These are phyloP conservation scores for Amaranthus palmeri DNA, from an alignment of 148 eudicot genomes.

Conservation along the genomic window DNA sequence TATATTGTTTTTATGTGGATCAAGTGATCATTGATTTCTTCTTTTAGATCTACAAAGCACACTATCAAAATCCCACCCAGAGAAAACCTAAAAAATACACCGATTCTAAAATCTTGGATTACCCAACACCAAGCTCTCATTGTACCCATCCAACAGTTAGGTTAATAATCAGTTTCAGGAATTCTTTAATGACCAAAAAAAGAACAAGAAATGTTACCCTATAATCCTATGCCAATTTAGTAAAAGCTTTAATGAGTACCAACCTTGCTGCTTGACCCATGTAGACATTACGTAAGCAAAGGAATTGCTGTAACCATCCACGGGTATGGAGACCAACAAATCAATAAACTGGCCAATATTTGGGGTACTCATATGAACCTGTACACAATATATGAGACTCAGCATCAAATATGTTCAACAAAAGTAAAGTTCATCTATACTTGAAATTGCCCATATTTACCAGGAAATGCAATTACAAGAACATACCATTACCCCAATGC, in stretches of 20 bases:
- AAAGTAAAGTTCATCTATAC: neutral
- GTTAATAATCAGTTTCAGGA: neutral
- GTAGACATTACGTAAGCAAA: slow-evolving; percentile 81
- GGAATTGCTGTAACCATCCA: slow-evolving; percentile 58
- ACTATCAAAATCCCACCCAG: neutral
- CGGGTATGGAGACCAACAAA: slow-evolving; percentile 65
- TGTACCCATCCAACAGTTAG: neutral
- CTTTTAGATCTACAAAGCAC: neutral
- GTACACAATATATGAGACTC: slow-evolving; percentile 18
- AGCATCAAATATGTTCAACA: neutral
- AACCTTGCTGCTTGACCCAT: slow-evolving; percentile 93
- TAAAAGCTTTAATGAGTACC: neutral
- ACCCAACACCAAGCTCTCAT: neutral
- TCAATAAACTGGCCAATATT: slow-evolving; percentile 85
- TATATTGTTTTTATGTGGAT: neutral
- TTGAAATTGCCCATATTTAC: neutral
- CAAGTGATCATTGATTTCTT: neutral
- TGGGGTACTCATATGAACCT: slow-evolving; percentile 92
- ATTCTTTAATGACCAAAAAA: slow-evolving; percentile 1
- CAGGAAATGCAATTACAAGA: neutral
- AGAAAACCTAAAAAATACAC: neutral
- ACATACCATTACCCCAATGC: neutral
- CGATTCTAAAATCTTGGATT: neutral
- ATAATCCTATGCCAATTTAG: neutral
- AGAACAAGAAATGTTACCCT: neutral